Base-by-base conservation (phyloP, 345 rosid genomes). In the Toxicodendron radicans region DNA sequence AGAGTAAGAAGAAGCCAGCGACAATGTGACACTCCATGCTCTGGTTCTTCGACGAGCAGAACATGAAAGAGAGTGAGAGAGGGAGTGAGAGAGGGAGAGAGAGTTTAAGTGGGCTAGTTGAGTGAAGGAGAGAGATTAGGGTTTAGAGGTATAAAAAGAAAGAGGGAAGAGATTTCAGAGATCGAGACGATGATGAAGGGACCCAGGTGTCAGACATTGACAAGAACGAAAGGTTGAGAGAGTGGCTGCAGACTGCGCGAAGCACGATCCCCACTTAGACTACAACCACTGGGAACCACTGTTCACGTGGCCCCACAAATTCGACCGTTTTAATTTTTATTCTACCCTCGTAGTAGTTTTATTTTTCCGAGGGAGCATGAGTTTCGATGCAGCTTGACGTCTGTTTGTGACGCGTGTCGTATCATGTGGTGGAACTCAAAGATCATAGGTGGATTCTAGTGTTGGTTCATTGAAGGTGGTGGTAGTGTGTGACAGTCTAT, bases 21-120 rank as follows among this genome's bases (percentile, higher is more conserved):
- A 74, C 12, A 17, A 24, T n/a, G 35, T 14, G 73, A 35, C 57
- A 75, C 46, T 17, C 81, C 88, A 85, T 85, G 60, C 53, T 74
- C 75, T 56, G 72, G 17, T 59, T 48, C 43, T 60, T 30, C 8
- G 6, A 12, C 20, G 61, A 65, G 16, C 69, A 30, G 53, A 67
- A 27, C 56, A 30, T 7, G 77, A 49, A 0, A 18, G 23, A 16
- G 64, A 2, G 68, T 23, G 68, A 1, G 51, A 5, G 27, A 0
- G 10, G 2, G 63, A n/a, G n/a, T n/a, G n/a, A n/a, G n/a, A 27
- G 65, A 20, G 60, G 4, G 1, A 65, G 20, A 23, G 1, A 2
- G 30, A 27, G 30, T 27, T 2, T 27, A 2, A 53, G 13, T 14
- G 58, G 23, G 6, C n/a, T 27, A 46, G 12, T 43, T 24, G 61